These are phyloP conservation scores for Rubroshorea leprosula DNA, from an alignment of 345 rosid genomes.

Conservation along the genomic window DNA sequence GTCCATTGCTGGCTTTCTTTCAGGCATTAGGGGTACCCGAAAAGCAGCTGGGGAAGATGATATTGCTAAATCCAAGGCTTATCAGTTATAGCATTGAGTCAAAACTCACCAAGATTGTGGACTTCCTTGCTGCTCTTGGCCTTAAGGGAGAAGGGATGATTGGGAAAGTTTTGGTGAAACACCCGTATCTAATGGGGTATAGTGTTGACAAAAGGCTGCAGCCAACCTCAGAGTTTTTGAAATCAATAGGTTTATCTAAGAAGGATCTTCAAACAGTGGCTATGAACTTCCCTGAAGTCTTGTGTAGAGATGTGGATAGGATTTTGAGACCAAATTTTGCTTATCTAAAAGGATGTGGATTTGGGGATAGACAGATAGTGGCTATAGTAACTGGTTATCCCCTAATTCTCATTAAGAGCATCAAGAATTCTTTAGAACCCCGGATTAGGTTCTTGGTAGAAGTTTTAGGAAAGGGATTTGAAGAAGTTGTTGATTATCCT, in stretches of 20 bases:
- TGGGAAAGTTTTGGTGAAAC: constrained; percentile 55
- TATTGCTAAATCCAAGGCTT: constrained; percentile 66
- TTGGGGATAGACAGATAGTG: constrained; percentile 48
- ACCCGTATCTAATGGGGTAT: constrained; percentile 72
- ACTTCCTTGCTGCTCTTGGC: constrained; percentile 57
- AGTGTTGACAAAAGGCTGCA: constrained; percentile 50
- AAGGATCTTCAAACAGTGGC: constrained; percentile 43
- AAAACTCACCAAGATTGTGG: constrained; percentile 47
- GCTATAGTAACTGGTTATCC: constrained; percentile 61
- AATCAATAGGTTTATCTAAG: constrained; percentile 43
- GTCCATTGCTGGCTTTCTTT: constrained; percentile 79
- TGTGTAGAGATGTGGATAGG: constrained; percentile 64
- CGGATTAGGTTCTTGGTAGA: constrained; percentile 62
- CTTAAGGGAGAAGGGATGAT: constrained; percentile 54
- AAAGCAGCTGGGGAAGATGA: constrained; percentile 61
- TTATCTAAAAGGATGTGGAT: constrained; percentile 43
- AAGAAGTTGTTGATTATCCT: constrained; percentile 58
- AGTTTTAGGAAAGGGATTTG: constrained; percentile 61
- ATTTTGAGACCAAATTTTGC: constrained; percentile 47
- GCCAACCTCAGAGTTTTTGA: constrained; percentile 59
- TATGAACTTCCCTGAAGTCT: constrained; percentile 55
- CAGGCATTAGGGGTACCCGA: constrained; percentile 70
- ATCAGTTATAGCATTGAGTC: constrained; percentile 72
- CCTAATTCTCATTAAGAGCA: constrained; percentile 58
- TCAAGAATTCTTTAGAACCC: constrained; percentile 60